Base-by-base conservation (phyloP, 768 basidiomycete species). In the Leccinellum albellum region DNA sequence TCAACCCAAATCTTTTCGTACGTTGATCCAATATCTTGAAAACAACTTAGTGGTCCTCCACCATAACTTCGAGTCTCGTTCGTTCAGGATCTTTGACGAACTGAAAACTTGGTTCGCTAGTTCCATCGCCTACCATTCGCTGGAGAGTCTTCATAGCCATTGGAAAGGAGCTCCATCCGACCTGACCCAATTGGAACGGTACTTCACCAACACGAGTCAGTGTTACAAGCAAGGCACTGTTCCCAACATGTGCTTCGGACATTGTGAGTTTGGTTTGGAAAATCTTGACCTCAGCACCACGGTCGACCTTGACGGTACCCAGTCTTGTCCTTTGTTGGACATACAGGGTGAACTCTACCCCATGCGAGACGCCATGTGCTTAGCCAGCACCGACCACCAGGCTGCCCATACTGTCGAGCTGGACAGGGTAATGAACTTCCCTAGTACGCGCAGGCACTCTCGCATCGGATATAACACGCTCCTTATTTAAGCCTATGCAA, bases 301-400 rank as follows among this genome's bases (percentile, higher is more conserved):
- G 37, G n/a, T 40, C 37, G n/a, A 40, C 57, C 20, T 49, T 44
- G 21, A 66, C 42, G 8, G 13, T 10, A 14, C 32, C 35, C 32
- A 48, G 26, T 10, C 17, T 32, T 29, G 17, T 28, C 14, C 35
- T 55, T 24, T 33, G 13, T 3, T 57, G 23, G 23, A 15, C 20
- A 45, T 66, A 69, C 15, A 72, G 29, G 26, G 58, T 63, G 45
- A 73, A 61, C 10, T 62, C 50, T 3, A 57, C 57, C 4, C 59
- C 64, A 7, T 15, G 33, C 0, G 56, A 45, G 40, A 73, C 46
- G 2, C 71, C 73, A 32, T 73, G 67, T 3, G 63, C 65, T 7
- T 58, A 26, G 7, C 71, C 71, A 1, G 67, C 69, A 7, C 44
- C 47, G 10, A 73, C 33, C 24, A 70, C 46, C 44, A 55, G 68